Evolutionary conservation across 768 basidiomycete species (phyloP).

Genomic region (Chalciporus piperatus): DNA sequence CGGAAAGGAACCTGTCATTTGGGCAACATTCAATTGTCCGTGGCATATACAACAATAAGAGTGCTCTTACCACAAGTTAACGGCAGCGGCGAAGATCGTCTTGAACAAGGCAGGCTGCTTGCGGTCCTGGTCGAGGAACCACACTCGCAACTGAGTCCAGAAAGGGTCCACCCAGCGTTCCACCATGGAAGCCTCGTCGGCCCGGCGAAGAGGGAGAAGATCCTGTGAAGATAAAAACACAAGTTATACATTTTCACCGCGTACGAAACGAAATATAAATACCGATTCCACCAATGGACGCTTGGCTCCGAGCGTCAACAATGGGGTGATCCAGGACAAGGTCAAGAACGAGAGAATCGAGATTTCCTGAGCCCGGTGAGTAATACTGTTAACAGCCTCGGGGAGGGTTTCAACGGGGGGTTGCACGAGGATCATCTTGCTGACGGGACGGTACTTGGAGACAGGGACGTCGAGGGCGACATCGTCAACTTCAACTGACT

Average conservation of each 20-base stretch:
- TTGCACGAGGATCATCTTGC: conserved; percentile 24
- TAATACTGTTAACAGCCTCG: conserved; percentile 17
- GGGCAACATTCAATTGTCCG: background rate
- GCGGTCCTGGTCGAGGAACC: conserved; percentile 16
- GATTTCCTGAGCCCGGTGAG: conserved; percentile 18
- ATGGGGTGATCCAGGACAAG: conserved; percentile 27
- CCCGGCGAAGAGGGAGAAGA: conserved; percentile 24
- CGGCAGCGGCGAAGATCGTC: conserved; percentile 16
- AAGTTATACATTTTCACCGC: conserved; percentile 16
- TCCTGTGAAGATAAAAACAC: conserved; percentile 17
- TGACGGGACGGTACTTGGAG: conserved; percentile 8
- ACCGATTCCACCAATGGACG: conserved; percentile 31
- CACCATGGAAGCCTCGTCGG: conserved; percentile 22
- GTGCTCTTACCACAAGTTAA: conserved; percentile 12
- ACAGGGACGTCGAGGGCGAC: background rate
- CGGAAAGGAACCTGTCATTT: conserved; percentile 22
- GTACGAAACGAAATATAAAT: conserved; percentile 27
- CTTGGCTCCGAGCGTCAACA: conserved; percentile 25
- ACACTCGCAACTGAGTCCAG: conserved; percentile 20
- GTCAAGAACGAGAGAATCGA: conserved; percentile 17
- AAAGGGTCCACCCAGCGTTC: conserved; percentile 25
- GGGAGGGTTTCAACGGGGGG: conserved; percentile 17
- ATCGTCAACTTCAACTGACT: background rate
- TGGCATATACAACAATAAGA: background rate
- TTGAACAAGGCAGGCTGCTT: conserved; percentile 17